A percentile compares a stretch with the other conserved stretches of the same genome.
Evolutionary conservation across 2,329 filamentous ascomycete species (phyloP).

Genomic region (Sclerotinia borealis): DNA sequence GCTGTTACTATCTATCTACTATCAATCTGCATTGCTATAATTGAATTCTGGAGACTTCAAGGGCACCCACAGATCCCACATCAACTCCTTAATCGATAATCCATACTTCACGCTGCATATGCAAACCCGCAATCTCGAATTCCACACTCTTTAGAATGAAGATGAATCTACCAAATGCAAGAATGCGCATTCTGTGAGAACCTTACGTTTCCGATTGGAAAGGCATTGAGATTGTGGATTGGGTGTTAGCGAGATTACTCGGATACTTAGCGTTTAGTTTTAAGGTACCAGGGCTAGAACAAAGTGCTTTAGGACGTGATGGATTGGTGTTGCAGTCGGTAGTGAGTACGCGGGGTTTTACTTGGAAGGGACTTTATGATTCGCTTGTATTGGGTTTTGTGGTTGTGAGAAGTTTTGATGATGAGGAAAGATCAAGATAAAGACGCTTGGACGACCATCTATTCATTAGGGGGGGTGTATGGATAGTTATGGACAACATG

Average conservation of each 20-base stretch:
- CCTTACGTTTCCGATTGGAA: background rate
- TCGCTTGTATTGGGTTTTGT: background rate
- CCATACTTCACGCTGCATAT: background rate
- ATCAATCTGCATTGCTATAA: too few relatives aligned
- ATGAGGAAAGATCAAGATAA: fast-evolving
- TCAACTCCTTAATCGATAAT: background rate
- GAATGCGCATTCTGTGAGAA: background rate
- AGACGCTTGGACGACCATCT: background rate
- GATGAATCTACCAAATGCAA: background rate
- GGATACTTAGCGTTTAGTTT: background rate
- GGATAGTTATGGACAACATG: background rate
- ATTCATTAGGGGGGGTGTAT: background rate
- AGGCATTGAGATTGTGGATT: background rate
- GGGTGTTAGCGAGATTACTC: background rate
- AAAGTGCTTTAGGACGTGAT: fast-evolving
- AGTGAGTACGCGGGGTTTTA: background rate
- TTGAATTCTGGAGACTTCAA: background rate
- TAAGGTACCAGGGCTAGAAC: background rate
- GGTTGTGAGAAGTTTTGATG: background rate
- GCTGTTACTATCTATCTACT: too few relatives aligned
- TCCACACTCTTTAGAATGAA: background rate
- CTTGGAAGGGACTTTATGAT: background rate
- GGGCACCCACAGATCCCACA: background rate
- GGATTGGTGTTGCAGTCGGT: fast-evolving
- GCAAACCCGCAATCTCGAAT: background rate